Evolutionary conservation across 108 stramenopile genomes (phyloP), one percentile per base, ranked within the genome.

Genomic region (Fragilariopsis cylindrus): DNA sequence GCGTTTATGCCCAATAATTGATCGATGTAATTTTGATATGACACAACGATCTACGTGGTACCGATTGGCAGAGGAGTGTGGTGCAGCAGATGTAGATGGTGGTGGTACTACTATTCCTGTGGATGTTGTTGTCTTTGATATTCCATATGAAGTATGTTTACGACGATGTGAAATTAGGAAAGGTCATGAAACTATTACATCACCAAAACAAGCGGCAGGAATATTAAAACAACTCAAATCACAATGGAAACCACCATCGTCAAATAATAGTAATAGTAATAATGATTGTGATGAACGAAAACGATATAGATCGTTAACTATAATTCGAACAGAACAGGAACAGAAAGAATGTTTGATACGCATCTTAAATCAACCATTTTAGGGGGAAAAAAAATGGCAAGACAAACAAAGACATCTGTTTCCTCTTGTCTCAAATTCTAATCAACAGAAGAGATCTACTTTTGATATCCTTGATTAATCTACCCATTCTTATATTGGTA

Each of bases 21-120:
- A 92, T 75, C 85, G 90, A 44, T 88, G 88, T 72, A 89, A 92
- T 68, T 86, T 89, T 60, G 76, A 85, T 70, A 3, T 16, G 2
- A 55, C 57, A 19, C 88, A 92, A 69, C 80, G 90, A 48, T 18
- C 71, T 19, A 69, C 81, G 41, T 92, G 79, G 79, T 77, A 69
- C 56, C n/a, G 68, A 42, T 16, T 79, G 47, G 78, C 78, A 18
- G 48, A 46, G 40, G 43, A 44, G 39, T 21, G 43, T 4, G 30
- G 19, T 52, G 42, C 67, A n/a, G 48, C 21, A 42, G 9, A 15
- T 0, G 67, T 46, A 41, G 9, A 60, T 56, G 13, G 40, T 12
- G 15, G 45, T 7, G 55, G 70, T 30, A 47, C 52, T 7, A 46
- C 56, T 46, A 30, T 70, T 57, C 65, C 63, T 4, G 77, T 78